Percentiles rank a stretch among this genome's conserved stretches.
These are phyloP conservation scores for Rhodotorula glutinis DNA, from an alignment of 1,284 basidiomycete genomes.

Conservation along the genomic window DNA sequence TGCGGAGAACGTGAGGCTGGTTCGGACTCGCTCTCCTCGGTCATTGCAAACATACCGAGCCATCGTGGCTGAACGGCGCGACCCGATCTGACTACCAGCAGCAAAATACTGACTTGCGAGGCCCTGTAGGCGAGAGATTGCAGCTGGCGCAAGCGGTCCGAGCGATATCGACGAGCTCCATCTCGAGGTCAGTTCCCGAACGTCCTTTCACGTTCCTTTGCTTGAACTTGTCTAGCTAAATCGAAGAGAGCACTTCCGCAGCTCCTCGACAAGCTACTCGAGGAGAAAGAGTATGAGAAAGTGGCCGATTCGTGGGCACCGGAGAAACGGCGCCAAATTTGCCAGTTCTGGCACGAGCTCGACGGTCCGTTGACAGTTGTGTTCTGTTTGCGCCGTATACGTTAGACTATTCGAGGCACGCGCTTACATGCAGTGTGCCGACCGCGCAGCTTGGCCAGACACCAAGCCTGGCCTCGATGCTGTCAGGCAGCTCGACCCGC, in stretches of 20 bases:
- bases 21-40: no score
- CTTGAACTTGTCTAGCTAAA: no score
- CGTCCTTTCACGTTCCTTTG: not conserved
- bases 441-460: conserved; percentile 38
- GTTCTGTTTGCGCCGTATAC: no score
- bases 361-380: conserved; percentile 15
- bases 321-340: conserved; percentile 11
- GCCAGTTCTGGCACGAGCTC: conserved; percentile 34
- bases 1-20: conserved; percentile 31
- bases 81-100: no score
- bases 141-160: conserved; percentile 54
- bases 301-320: conserved; percentile 14
- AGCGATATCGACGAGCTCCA: conserved; percentile 60
- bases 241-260: not conserved
- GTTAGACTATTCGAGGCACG: no score
- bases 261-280: conserved; percentile 33
- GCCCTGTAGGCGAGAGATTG: conserved; percentile 45
- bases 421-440: no score
- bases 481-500: conserved; percentile 5
- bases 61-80: no score
- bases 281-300: not conserved
- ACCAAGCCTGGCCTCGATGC: conserved; percentile 17
- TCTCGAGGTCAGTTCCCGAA: conserved; percentile 52
- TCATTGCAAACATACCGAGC: no score
- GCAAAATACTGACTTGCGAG: no score